A percentile compares a stretch with the other conserved stretches of the same genome.
Evolutionary conservation across 768 basidiomycete species (phyloP).

Genomic region (Hirschioporus abietinus): DNA sequence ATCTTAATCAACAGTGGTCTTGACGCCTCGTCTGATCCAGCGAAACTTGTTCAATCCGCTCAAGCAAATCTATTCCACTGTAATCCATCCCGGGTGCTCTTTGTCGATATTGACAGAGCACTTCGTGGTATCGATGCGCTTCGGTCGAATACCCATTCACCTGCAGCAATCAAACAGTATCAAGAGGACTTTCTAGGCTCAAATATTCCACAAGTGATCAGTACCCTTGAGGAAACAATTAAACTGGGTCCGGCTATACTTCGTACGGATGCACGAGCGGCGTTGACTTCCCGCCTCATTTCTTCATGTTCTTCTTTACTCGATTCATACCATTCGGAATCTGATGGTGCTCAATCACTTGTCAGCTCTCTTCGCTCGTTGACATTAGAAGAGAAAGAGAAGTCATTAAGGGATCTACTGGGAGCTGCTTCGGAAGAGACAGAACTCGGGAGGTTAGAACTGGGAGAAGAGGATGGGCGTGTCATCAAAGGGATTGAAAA

Average conservation of each 20-base stretch:
- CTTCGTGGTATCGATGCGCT: conserved; percentile 46
- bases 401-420: not conserved
- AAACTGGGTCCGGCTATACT: not conserved
- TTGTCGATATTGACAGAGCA: conserved; percentile 57
- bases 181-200: conserved; percentile 60
- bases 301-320: not conserved
- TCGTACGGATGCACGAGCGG: not conserved
- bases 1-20: not conserved
- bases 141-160: conserved; percentile 37
- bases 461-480: conserved; percentile 20
- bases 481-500: conserved; percentile 32
- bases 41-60: not conserved
- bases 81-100: conserved; percentile 25
- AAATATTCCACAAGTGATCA: conserved; percentile 44
- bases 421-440: not conserved
- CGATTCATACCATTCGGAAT: not conserved
- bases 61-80: not conserved
- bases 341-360: not conserved
- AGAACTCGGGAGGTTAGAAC: conserved; percentile 9
- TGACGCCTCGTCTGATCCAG: not conserved
- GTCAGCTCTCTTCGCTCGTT: not conserved
- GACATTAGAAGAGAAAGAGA: not conserved
- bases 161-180: conserved; percentile 54
- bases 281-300: not conserved
- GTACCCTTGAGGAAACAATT: conserved; percentile 27